Evolutionary conservation across 352 stramenopile species (phyloP), one percentile per base, ranked within the genome.

Genomic region (Pythium plurisporium): DNA sequence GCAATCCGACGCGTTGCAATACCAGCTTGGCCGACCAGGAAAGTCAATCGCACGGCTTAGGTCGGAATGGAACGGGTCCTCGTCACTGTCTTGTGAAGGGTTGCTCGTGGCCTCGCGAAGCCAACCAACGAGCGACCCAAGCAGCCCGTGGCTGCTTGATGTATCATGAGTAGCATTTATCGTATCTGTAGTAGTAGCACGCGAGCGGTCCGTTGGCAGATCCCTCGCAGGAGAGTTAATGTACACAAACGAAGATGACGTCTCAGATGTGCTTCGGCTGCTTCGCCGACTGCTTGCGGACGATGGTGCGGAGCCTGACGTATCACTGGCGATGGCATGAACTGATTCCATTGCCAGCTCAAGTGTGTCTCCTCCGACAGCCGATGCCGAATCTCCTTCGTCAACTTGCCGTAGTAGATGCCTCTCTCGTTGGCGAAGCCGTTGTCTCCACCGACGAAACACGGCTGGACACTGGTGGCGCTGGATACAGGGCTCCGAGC

Each of bases 401-500:
- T 57, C 61, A 9, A 56, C 51, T 20, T 23, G 15, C 12, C 23
- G 10, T 19, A 8, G 41, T 19, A 10, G 43, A 2, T 44, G 40
- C 3, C 7, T 7, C 43, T 43, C 4, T 9, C 25, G 46, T 1
- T 30, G 33, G 38, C 23, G 25, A 4, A 38, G n/a, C 7, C 29
- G 42, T 22, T 52, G 38, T 44, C 22, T 36, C 43, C 43, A 44
- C 4, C 33, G 34, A 14, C 43, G 52, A 12, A 59, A 62, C n/a
- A 60, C 57, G n/a, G 66, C 64, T 12, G 76, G 74, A 42, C 82
- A 92, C 27, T 85, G 76, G 42, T 92, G 82, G 34, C 81, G 79
- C 26, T 70, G 61, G 42, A 92, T 82, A 62, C 82, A 90, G 1
- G 72, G 55, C 9, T 69, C 58, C 36, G 73, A 53, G 37, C 60